Percentiles rank a stretch among this genome's conserved stretches.
Conservation (phyloP, 768 basidiomycete species). For the Tremella mesenterica region DNA sequence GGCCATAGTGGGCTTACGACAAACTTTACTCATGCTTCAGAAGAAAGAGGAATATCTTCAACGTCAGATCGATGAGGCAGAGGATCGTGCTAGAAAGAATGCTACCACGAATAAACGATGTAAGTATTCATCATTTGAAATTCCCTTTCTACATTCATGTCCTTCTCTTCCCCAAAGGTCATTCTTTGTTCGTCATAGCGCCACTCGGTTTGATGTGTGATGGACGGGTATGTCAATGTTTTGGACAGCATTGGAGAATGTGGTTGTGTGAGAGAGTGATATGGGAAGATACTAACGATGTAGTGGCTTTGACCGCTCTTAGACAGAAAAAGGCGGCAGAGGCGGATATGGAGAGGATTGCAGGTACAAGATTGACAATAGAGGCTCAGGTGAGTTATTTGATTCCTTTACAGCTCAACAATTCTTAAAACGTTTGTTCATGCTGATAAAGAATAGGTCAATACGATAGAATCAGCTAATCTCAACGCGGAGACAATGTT, state of each 20-base stretch:
- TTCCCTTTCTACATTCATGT: neutral
- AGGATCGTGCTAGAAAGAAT: slow-evolving; percentile 82
- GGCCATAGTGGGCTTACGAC: slow-evolving; percentile 83
- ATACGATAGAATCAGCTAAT: slow-evolving; percentile 94
- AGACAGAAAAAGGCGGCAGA: slow-evolving; percentile 89
- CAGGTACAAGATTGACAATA: slow-evolving; percentile 77
- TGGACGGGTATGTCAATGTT: no score
- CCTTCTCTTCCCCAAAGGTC: no score
- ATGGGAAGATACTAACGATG: neutral
- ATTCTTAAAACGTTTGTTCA: neutral
- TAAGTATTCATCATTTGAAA: slow-evolving; percentile 48
- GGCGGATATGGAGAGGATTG: slow-evolving; percentile 71
- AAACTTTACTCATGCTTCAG: slow-evolving; percentile 93
- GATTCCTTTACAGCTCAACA: neutral
- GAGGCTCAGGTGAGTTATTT: slow-evolving; percentile 61
- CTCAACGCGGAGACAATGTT: slow-evolving; percentile 95
- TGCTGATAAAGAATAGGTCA: slow-evolving; percentile 51
- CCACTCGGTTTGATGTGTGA: no score
- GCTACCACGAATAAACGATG: slow-evolving; percentile 87
- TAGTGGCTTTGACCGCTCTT: slow-evolving; percentile 80
- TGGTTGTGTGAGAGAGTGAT: no score
- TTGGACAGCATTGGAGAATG: no score
- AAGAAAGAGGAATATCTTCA: slow-evolving; percentile 97
- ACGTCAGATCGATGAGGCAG: slow-evolving; percentile 93
- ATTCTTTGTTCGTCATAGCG: no score